phyloP scores from a whole-genome alignment of 1,139 yeast genomes.

The Nakaseomyces sp. region DNA sequence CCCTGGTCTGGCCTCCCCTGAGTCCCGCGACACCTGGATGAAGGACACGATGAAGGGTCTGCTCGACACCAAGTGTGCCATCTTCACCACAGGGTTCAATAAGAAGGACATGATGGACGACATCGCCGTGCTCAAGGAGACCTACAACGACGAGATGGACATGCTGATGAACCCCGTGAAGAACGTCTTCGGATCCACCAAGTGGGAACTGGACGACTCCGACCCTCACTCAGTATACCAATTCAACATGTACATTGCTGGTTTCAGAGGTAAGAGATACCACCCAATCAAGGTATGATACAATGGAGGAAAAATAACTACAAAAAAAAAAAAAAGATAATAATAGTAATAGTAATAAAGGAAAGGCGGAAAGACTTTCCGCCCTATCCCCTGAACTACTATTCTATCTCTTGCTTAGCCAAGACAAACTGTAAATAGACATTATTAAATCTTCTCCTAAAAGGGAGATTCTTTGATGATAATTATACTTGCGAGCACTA shows the following conservation, averaged over 20 bases:
- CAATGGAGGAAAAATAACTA: no score
- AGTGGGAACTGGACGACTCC: conserved; percentile 86
- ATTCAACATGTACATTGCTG: conserved; percentile 81
- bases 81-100: conserved; percentile 86
- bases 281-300: conserved; percentile 52
- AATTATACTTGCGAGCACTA: no score
- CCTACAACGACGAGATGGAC: conserved; percentile 71
- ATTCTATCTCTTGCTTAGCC: no score
- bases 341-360: no score
- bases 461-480: no score
- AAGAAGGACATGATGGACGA: conserved; percentile 64
- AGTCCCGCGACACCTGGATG: conserved; percentile 84
- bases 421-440: not conserved
- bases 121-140: conserved; percentile 56
- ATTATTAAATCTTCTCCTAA: not conserved
- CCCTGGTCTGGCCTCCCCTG: conserved; percentile 87
- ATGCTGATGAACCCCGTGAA: conserved; percentile 64
- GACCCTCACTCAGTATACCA: conserved; percentile 91
- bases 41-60: conserved; percentile 74
- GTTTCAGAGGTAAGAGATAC: conserved; percentile 92
- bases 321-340: no score
- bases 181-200: conserved; percentile 75
- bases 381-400: no score
- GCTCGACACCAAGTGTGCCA: conserved; percentile 85
- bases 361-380: no score